Base-by-base conservation (phyloP, 495 filamentous ascomycete genomes). In the Durotheca rogersii region DNA sequence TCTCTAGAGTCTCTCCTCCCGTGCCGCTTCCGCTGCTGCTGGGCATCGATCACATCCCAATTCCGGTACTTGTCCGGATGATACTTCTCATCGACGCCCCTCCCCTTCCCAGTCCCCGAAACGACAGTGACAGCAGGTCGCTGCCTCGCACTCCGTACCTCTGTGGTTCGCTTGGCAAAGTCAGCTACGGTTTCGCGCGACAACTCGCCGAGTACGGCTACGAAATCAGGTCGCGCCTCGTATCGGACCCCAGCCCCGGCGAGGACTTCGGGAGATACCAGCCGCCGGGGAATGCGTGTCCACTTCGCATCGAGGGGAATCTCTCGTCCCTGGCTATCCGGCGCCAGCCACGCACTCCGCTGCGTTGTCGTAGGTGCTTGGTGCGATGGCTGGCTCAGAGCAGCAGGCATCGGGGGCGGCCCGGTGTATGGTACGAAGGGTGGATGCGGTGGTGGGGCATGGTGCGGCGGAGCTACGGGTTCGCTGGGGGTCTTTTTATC, bases 241-340 rank as follows among this genome's bases (percentile, higher is more conserved):
- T 85, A 89, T 19, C 85, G 76, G 42, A 85, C 75, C 6, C 81
- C 75, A 18, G 78, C 83, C 46, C 80, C 74, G 48, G 81, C 77
- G 1, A 89, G 66, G 0, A 85, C 82, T 47, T 84, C 81, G 3
- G 84, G 82, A 12, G 84, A 86, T 19, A 89, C 81, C 0, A 86
- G 67, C 3, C 71, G 63, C 23, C 85, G 78, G 33, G 79, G 75
- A 53, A 89, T 85, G 62, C 80, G 83, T 12, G 85, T 89, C 85
- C 85, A 89, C 18, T 79, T 81, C 0, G 84, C 85, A 32, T 83
- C 78, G 3, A 79, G 67, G 0, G 83, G 82, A 23, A 89, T 87
- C 25, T 80, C 81, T 25, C 77, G 73, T 10, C 79, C 80, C 10
- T 69, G 62, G 27, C 72, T 68, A 44, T 83, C 81, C 1, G 77